Evolutionary conservation across 192 early-diverging fungal genomes (phyloP), one percentile per base, ranked within the genome.

Genomic region (Powellomyces hirtus): DNA sequence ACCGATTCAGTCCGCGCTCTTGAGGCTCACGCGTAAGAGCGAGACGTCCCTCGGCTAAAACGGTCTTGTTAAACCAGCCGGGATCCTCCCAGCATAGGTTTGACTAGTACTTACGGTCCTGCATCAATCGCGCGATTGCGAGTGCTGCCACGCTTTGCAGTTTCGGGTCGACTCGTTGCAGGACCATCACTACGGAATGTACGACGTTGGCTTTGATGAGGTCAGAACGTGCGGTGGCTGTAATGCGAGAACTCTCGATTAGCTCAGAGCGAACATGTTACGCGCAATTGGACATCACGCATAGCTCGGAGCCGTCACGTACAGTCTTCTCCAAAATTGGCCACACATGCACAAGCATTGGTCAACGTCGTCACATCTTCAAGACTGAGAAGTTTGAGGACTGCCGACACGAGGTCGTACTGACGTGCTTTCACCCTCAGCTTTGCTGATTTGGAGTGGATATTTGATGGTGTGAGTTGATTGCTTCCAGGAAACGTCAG

Each of bases 301-400:
- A 13, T 42, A 18, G 18, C 10, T 42, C 40, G 16, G 26, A 5
- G 16, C 53, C 20, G 5, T 29, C 4, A 29, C 65, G 59, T 68
- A 85, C 82, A 68, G 62, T 86, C 84, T 59, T 85, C 83, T 3
- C 80, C 71, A 33, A 86, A 40, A 46, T 77, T 79, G 20, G 73
- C 60, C 6, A 86, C 27, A 52, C 81, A 86, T n/a, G 85, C 80
- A 38, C 71, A 61, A 0, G 81, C 72, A 68, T 84, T 83, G 13
- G 80, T 67, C 20, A 79, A n/a, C 0, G 76, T 78, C 42, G 68
- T 66, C 10, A 65, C 26, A 56, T 86, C 83, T 20, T 80, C 76
- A 33, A 38, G 46, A 2, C 42, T 35, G 14, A 85, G 69, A 37
- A 82, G 74, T 38, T 68, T 70, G 11, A 78, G 35, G 3, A 84